Evolutionary conservation across 306 rosid species (phyloP), one percentile per base, ranked within the genome.

Genomic region (Neltuma alba): DNA sequence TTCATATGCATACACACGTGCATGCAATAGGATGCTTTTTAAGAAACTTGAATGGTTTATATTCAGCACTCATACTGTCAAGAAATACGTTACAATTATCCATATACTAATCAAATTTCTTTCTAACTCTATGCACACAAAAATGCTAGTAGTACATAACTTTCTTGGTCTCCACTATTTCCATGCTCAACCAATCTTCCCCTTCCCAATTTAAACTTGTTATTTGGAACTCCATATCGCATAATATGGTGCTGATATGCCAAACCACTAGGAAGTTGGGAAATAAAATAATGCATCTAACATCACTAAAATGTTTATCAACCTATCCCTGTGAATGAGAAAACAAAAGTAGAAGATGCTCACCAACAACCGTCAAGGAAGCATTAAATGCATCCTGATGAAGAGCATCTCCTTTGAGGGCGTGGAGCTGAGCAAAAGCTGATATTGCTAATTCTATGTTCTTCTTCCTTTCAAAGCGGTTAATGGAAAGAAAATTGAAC

Each of bases 391-490:
- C 68, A 84, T 88, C 85, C 65, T 52, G 76, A 80, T 88, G 88
- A 42, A 74, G 74, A 71, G 34, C 72, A 66, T 76, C 85, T 71
- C 79, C 85, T 77, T 83, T 82, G 60, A 75, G 84, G 25, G 76
- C 79, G 74, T 42, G 73, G 21, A 92, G 93, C 92, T 84, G 80
- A 40, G 94, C 85, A 86, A 92, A 91, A 79, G 97, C 94, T 73
- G 89, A 88, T 74, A 95, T 95, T 58, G 93, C 97, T 84, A 95
- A 86, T 45, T 88, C 94, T 76, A 92, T 91, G 78, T 87, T 87
- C 85, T 92, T 94, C 88, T 94, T 92, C 84, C 92, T 88, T 83
- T 94, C 97, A 71, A 94, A 94, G 73, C 92, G 92, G 75, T 92
- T 95, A 85, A 94, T 87, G 47, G 97, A 92, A 76, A 94, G 97